A percentile compares a stretch with the other conserved stretches of the same genome.
phyloP scores from a whole-genome alignment of 192 early-diverging fungal species.

The Umbelopsis sp. region DNA sequence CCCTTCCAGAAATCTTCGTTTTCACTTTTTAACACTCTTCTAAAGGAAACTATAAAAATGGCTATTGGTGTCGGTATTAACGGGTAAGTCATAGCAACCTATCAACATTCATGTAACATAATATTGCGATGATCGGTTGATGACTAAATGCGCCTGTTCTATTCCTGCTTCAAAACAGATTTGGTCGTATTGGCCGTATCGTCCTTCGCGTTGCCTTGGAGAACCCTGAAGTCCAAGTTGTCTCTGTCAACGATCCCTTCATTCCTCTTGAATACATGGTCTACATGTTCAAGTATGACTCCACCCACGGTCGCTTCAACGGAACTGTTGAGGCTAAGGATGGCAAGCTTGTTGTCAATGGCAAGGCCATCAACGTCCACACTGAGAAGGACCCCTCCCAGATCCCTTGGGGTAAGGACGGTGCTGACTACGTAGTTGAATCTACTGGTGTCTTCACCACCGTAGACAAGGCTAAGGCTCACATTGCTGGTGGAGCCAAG shows the following conservation, averaged over 20 bases:
- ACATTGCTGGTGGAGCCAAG: slow-evolving; percentile 94
- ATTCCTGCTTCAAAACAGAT: slow-evolving; percentile 46
- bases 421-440: slow-evolving; percentile 94
- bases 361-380: slow-evolving; percentile 75
- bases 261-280: slow-evolving; percentile 96
- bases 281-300: slow-evolving; percentile 98
- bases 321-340: slow-evolving; percentile 78
- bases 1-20: neutral
- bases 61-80: slow-evolving; percentile 58
- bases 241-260: slow-evolving; percentile 97
- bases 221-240: slow-evolving; percentile 74
- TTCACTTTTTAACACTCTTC: neutral
- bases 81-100: slow-evolving; percentile 35
- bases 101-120: neutral
- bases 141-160: too few species aligned
- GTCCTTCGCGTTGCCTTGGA: slow-evolving; percentile 87
- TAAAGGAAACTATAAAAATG: slow-evolving; percentile 18
- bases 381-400: slow-evolving; percentile 76
- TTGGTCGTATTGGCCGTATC: slow-evolving; percentile 98
- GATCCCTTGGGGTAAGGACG: slow-evolving; percentile 85
- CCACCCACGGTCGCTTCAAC: slow-evolving; percentile 95
- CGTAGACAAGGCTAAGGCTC: slow-evolving; percentile 79
- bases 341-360: slow-evolving; percentile 91
- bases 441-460: slow-evolving; percentile 99
- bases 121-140: neutral